phyloP scores from a whole-genome alignment of 441 rosid genomes.

The Euphorbia celastroides region DNA sequence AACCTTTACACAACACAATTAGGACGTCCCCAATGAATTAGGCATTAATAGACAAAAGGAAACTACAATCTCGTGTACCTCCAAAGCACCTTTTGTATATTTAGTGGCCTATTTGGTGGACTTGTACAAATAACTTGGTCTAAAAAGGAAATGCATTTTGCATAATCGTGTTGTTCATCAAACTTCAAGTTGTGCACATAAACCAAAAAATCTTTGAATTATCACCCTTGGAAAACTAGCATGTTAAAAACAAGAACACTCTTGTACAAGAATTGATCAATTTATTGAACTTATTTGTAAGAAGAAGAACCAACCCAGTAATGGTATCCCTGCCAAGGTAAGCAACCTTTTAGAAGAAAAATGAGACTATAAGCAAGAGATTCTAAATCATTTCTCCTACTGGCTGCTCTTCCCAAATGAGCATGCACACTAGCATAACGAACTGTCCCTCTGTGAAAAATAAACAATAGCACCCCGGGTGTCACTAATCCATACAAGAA shows the following conservation, averaged over 20 bases:
- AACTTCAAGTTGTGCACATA: conserved; percentile 81
- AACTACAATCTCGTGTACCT: conserved; percentile 41
- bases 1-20: conserved; percentile 42
- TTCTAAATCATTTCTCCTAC: conserved; percentile 94
- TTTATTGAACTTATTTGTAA: conserved; percentile 11
- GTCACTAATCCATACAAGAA: not conserved
- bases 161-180: conserved; percentile 93
- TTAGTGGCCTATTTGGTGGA: conserved; percentile 80
- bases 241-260: not conserved
- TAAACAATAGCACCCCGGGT: conserved; percentile 8
- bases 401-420: conserved; percentile 92
- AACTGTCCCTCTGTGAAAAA: conserved; percentile 66
- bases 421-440: conserved; percentile 97
- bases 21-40: not conserved
- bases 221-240: conserved; percentile 53
- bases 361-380: conserved; percentile 95
- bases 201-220: conserved; percentile 82
- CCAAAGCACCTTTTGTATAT: conserved; percentile 89
- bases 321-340: conserved; percentile 99
- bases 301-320: conserved; percentile 39
- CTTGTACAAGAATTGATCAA: not conserved
- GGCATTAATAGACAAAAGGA: conserved; percentile 15
- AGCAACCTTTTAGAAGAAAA: conserved; percentile 85
- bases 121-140: conserved; percentile 77
- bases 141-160: conserved; percentile 77